Conservation (phyloP, 2,329 filamentous ascomycete genomes). For the Aspergillus persii region DNA sequence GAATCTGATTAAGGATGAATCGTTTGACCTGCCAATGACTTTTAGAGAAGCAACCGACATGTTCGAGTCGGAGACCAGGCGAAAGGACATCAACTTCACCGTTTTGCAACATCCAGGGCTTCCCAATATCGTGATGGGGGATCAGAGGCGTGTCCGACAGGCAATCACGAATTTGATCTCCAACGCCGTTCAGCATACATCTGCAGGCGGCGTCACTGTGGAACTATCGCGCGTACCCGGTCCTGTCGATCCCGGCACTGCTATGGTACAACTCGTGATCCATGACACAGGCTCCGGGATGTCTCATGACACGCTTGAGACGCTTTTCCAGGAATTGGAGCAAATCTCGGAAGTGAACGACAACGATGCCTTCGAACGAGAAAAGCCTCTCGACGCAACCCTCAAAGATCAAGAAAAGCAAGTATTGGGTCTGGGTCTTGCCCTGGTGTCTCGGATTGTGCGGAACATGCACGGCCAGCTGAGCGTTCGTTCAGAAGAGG, state of each 20-base stretch:
- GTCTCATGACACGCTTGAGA: slow-evolving; percentile 55
- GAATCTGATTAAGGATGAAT: slow-evolving; percentile 73
- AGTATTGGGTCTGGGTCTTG: slow-evolving; percentile 77
- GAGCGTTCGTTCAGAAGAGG: slow-evolving; percentile 77
- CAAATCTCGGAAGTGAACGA: slow-evolving; percentile 57
- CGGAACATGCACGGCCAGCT: slow-evolving; percentile 90
- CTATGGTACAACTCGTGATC: slow-evolving; percentile 70
- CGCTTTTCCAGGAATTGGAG: slow-evolving; percentile 61
- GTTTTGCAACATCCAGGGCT: slow-evolving; percentile 66
- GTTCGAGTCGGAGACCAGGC: slow-evolving; percentile 69
- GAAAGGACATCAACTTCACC: slow-evolving; percentile 71
- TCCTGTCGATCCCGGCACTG: slow-evolving; percentile 51
- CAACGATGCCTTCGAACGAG: slow-evolving; percentile 16
- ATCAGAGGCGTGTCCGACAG: slow-evolving; percentile 76
- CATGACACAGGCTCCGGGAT: slow-evolving; percentile 72
- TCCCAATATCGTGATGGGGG: slow-evolving; percentile 69
- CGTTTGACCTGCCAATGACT: slow-evolving; percentile 69
- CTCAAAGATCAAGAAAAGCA: slow-evolving; percentile 29
- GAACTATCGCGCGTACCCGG: slow-evolving; percentile 59
- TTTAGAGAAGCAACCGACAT: slow-evolving; percentile 74
- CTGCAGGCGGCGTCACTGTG: slow-evolving; percentile 64
- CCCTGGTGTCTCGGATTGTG: slow-evolving; percentile 79
- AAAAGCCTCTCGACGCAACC: slow-evolving; percentile 10
- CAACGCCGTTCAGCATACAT: slow-evolving; percentile 80
- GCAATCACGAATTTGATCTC: slow-evolving; percentile 78